These are phyloP conservation scores for Kazachstania kunashirensis DNA, from an alignment of 805 yeast species.

Conservation along the genomic window DNA sequence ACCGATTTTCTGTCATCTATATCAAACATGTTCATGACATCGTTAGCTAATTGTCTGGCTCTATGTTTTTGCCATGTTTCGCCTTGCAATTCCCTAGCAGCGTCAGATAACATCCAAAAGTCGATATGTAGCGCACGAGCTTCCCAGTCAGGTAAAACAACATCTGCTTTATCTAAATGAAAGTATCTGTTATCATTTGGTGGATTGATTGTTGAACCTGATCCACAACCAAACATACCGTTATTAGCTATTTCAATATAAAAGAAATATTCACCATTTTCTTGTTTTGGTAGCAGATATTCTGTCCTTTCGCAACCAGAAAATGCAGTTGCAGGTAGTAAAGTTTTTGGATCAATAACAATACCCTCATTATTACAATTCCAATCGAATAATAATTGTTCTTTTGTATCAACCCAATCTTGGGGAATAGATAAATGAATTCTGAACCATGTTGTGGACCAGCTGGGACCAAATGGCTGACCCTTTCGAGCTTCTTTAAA, in stretches of 20 bases:
- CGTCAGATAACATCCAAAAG: slow-evolving; percentile 83
- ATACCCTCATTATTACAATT: slow-evolving; percentile 83
- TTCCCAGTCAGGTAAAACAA: slow-evolving; percentile 69
- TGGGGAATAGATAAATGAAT: slow-evolving; percentile 55
- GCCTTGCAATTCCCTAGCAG: slow-evolving; percentile 75
- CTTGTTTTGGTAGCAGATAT: slow-evolving; percentile 52
- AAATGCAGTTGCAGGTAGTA: slow-evolving; percentile 70
- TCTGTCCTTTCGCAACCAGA: slow-evolving; percentile 77
- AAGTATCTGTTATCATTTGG: slow-evolving; percentile 70
- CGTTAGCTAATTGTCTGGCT: slow-evolving; percentile 71
- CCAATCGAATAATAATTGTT: slow-evolving; percentile 63
- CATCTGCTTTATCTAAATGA: slow-evolving; percentile 56
- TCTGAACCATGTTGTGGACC: slow-evolving; percentile 95
- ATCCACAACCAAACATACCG: slow-evolving; percentile 82
- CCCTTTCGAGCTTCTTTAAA: slow-evolving; percentile 57
- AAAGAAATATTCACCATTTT: slow-evolving; percentile 47
- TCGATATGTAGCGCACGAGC: slow-evolving; percentile 74
- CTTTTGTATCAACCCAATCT: slow-evolving; percentile 34
- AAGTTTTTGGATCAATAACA: slow-evolving; percentile 51
- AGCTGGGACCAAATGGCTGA: slow-evolving; percentile 81
- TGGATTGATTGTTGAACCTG: slow-evolving; percentile 50
- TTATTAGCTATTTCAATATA: slow-evolving; percentile 88
- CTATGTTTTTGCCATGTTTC: slow-evolving; percentile 73
- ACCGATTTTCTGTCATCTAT: slow-evolving; percentile 52
- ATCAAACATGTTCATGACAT: slow-evolving; percentile 78